phyloP scores from a whole-genome alignment of 257 asterid species.

The Ligustrum vulgare region DNA sequence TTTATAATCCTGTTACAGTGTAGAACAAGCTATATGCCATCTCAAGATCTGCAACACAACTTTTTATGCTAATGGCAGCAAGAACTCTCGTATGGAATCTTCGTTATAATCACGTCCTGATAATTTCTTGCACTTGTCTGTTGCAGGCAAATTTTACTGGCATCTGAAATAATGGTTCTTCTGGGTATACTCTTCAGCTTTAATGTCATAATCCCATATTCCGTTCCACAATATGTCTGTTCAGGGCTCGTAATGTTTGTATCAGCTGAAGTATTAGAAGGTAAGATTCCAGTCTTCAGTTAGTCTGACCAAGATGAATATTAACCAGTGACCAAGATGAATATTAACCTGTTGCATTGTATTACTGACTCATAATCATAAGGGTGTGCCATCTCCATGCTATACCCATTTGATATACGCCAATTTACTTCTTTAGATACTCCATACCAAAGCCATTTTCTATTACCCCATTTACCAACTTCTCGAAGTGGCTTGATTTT shows the following conservation, averaged over 20 bases:
- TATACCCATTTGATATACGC: neutral
- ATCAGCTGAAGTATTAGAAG: constrained; percentile 96
- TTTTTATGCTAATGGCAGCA: neutral
- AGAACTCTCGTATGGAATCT: constrained; percentile 11
- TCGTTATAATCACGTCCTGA: constrained; percentile 10
- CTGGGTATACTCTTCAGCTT: constrained; percentile 87
- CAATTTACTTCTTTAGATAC: neutral
- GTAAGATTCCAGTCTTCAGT: constrained; percentile 32
- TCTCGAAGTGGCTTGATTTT: neutral
- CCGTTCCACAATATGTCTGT: constrained; percentile 85
- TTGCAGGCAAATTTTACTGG: constrained; percentile 92
- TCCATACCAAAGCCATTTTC: neutral
- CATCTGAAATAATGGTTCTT: constrained; percentile 85
- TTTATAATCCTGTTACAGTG: neutral
- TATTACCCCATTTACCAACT: neutral
- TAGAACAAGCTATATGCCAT: neutral
- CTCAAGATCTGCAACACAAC: constrained; percentile 4
- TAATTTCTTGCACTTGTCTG: constrained; percentile 2
- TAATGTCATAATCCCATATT: constrained; percentile 55
- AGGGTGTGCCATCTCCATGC: neutral
- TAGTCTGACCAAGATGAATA: neutral
- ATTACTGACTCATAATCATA: neutral
- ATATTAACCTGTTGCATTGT: neutral
- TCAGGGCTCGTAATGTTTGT: constrained; percentile 95
- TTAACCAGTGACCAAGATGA: neutral